These are phyloP conservation scores for Fusarium pseudocircinatum DNA, from an alignment of 2,329 filamentous ascomycete species.

Conservation along the genomic window DNA sequence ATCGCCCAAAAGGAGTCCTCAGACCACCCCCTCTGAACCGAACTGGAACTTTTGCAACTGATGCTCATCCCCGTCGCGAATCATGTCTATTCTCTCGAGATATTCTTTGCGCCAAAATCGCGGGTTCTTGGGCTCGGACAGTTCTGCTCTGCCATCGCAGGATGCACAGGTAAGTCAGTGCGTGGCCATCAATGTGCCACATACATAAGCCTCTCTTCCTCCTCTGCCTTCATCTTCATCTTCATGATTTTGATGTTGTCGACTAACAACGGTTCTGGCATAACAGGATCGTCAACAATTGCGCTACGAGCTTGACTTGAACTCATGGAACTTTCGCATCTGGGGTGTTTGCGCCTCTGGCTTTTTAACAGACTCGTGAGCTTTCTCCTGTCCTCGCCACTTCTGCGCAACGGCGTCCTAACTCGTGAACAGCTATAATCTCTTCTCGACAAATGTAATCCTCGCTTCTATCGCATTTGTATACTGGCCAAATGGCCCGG, in stretches of 20 bases:
- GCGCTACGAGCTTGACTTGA: conserved; percentile 63
- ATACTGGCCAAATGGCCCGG: conserved; percentile 58
- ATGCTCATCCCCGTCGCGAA: conserved; percentile 27
- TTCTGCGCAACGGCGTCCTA: background rate
- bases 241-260: background rate
- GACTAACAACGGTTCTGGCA: conserved; percentile 23
- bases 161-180: conserved; percentile 56
- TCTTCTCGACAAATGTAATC: conserved; percentile 65
- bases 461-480: conserved; percentile 63
- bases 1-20: conserved; percentile 7
- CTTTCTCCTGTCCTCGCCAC: conserved; percentile 9
- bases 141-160: conserved; percentile 59
- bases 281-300: conserved; percentile 60
- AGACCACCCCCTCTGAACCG: conserved; percentile 22
- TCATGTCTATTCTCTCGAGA: conserved; percentile 46
- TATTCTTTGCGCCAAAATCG: conserved; percentile 53
- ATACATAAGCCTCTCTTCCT: conserved; percentile 10
- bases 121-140: conserved; percentile 61
- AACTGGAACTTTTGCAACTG: conserved; percentile 28
- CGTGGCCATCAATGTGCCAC: conserved; percentile 1
- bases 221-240: conserved; percentile 1
- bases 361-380: conserved; percentile 63
- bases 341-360: conserved; percentile 66
- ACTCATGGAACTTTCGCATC: conserved; percentile 64
- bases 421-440: conserved; percentile 55